These are phyloP conservation scores for Ophiostoma quercus DNA, from an alignment of 2,329 filamentous ascomycete genomes.

Conservation along the genomic window DNA sequence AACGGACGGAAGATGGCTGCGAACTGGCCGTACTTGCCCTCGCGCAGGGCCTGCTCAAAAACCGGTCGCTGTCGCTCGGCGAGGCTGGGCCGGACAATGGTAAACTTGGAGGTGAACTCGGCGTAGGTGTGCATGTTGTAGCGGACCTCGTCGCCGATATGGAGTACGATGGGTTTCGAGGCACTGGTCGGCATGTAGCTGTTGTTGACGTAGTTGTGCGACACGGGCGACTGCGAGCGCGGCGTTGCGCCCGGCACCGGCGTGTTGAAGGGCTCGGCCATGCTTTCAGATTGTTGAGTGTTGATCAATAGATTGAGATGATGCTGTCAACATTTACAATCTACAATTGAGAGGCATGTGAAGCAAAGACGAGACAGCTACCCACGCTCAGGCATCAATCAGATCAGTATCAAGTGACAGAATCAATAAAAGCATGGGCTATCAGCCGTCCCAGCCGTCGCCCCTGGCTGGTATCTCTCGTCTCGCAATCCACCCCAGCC, in stretches of 20 bases:
- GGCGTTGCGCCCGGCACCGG: not conserved
- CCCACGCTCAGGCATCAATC: not conserved
- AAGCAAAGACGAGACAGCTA: not conserved
- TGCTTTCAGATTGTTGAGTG: not conserved
- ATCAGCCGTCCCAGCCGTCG: not conserved
- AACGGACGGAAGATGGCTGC: slow-evolving; percentile 36
- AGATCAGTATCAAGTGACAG: not conserved
- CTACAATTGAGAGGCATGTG: not conserved
- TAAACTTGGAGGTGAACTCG: slow-evolving; percentile 41
- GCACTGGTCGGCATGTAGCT: not conserved
- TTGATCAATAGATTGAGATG: not conserved
- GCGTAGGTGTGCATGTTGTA: slow-evolving; percentile 47
- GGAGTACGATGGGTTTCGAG: slow-evolving; percentile 50
- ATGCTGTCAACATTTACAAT: not conserved
- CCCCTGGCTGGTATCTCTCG: not conserved
- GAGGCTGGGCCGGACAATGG: slow-evolving; percentile 42
- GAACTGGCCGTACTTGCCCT: slow-evolving; percentile 53
- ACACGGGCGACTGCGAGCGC: not conserved
- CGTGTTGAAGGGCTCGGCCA: not conserved
- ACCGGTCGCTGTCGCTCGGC: slow-evolving; percentile 48
- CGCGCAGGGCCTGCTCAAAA: slow-evolving; percentile 47
- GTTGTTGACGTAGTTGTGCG: not conserved
- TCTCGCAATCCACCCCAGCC: not conserved
- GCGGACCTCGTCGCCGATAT: slow-evolving; percentile 61
- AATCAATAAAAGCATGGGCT: not conserved